These are phyloP conservation scores for Paramecium octaurelia DNA, from an alignment of 73 alveolate genomes.

Conservation along the genomic window DNA sequence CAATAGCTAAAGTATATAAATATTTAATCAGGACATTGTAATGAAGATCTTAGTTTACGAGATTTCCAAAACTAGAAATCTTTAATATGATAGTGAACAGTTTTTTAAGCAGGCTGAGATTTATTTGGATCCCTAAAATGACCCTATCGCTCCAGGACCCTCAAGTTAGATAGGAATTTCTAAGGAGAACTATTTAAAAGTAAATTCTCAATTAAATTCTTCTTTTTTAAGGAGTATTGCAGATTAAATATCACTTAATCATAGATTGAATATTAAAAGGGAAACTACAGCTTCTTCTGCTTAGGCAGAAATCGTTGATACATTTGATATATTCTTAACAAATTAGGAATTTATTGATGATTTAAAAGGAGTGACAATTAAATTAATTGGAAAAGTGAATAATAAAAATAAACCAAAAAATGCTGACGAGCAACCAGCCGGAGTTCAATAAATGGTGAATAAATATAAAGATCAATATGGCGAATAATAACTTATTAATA, in stretches of 20 bases:
- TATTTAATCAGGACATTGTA: slow-evolving; percentile 2
- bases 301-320: background rate
- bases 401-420: slow-evolving; percentile 12
- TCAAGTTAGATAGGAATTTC: background rate
- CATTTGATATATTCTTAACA: background rate
- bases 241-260: background rate
- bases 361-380: background rate
- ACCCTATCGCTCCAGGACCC: slow-evolving; percentile 28
- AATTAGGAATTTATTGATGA: background rate
- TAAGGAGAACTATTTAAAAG: background rate
- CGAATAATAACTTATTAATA: background rate
- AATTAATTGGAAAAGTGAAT: background rate
- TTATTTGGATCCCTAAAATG: slow-evolving; percentile 12
- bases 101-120: slow-evolving; percentile 25
- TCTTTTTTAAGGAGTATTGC: slow-evolving; percentile 30
- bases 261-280: background rate
- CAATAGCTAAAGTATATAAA: slow-evolving; percentile 20
- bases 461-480: background rate
- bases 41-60: slow-evolving; percentile 36
- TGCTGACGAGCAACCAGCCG: background rate
- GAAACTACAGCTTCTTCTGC: background rate
- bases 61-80: slow-evolving; percentile 20
- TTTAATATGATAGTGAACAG: slow-evolving; percentile 35
- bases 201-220: background rate
- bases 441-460: background rate